Base-by-base conservation (phyloP, 2,329 filamentous ascomycete genomes). In the Colletotrichum chlorophyti region DNA sequence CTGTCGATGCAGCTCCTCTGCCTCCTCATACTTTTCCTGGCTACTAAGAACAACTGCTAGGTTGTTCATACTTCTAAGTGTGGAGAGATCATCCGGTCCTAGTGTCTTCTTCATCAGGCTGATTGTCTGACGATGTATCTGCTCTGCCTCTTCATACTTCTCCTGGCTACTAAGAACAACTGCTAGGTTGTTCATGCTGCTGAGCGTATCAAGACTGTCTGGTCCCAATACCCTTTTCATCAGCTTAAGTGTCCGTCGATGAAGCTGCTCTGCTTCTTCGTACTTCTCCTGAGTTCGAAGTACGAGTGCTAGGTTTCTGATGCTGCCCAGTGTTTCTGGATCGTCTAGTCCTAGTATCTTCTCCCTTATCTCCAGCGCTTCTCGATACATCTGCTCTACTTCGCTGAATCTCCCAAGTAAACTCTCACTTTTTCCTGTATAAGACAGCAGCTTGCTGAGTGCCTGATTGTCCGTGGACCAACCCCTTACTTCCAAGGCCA, bases 141-240 rank as follows among this genome's bases (percentile, higher is more conserved):
- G 23, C 47, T 65, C 62, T 29, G 65, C 66, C 47, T 66, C 58
- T 21, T 61, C 3, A 24, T 63, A 60, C 31, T 52, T 41, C 1
- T 12, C n/a, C n/a, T n/a, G n/a, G n/a, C n/a, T n/a, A n/a, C n/a
- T n/a, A n/a, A n/a, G n/a, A n/a, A n/a, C n/a, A n/a, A n/a, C n/a
- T n/a, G 50, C 64, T 8, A 67, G 45, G 29, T 60, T 59, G 11
- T 46, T 51, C 41, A 63, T 60, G 26, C 37, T 29, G 1, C 0
- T 9, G 4, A 65, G 23, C 23, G 63, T 63, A 14, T 45, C 24
- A 0, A 47, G 57, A 61, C 65, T 49, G 40, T 65, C 55, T 12
- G n/a, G n/a, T 8, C 63, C 64, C 4, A 63, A 23, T 12, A 62
- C 51, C 45, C 49, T 61, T 24, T 58, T 19, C 12, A n/a, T 43